Conservation (phyloP, 2,329 filamentous ascomycete genomes). For the Nothophoma quercina region DNA sequence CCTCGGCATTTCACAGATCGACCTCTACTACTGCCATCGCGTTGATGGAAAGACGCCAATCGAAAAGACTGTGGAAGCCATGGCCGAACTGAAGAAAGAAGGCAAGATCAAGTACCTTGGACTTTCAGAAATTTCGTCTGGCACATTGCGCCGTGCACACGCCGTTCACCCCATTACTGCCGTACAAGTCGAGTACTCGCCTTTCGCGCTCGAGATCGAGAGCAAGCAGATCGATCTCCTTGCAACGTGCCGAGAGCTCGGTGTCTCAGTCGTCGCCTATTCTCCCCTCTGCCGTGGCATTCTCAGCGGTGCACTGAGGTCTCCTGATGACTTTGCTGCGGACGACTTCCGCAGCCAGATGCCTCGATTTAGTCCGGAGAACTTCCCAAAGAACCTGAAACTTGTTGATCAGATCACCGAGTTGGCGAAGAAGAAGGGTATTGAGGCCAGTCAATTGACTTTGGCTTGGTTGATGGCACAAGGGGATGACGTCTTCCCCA, state of each 20-base stretch:
- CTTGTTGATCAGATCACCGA: slow-evolving; percentile 41
- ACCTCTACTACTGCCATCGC: slow-evolving; percentile 56
- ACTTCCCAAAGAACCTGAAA: slow-evolving; percentile 48
- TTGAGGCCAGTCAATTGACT: slow-evolving; percentile 66
- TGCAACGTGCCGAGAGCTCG: slow-evolving; percentile 54
- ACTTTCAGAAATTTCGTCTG: slow-evolving; percentile 55
- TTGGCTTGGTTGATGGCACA: slow-evolving; percentile 51
- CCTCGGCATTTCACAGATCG: slow-evolving; percentile 53
- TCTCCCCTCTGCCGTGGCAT: slow-evolving; percentile 49
- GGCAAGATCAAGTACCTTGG: slow-evolving; percentile 61
- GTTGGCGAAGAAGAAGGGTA: slow-evolving; percentile 57
- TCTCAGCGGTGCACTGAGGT: slow-evolving; percentile 34
- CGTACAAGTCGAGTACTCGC: slow-evolving; percentile 61
- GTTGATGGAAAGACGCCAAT: slow-evolving; percentile 55
- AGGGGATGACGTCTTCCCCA: slow-evolving; percentile 64
- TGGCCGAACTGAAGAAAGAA: slow-evolving; percentile 64
- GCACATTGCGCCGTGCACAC: slow-evolving; percentile 58
- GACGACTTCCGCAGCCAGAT: slow-evolving; percentile 32
- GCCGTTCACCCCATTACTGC: slow-evolving; percentile 57
- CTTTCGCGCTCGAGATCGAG: slow-evolving; percentile 59
- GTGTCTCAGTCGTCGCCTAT: slow-evolving; percentile 51
- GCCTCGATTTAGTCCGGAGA: slow-evolving; percentile 55
- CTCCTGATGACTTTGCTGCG: slow-evolving; percentile 56
- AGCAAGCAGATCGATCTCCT: slow-evolving; percentile 46
- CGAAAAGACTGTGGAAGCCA: slow-evolving; percentile 58